Evolutionary conservation across 169 alveolate genomes (phyloP), one percentile per base, ranked within the genome.

Genomic region (Plasmodium malariae): DNA sequence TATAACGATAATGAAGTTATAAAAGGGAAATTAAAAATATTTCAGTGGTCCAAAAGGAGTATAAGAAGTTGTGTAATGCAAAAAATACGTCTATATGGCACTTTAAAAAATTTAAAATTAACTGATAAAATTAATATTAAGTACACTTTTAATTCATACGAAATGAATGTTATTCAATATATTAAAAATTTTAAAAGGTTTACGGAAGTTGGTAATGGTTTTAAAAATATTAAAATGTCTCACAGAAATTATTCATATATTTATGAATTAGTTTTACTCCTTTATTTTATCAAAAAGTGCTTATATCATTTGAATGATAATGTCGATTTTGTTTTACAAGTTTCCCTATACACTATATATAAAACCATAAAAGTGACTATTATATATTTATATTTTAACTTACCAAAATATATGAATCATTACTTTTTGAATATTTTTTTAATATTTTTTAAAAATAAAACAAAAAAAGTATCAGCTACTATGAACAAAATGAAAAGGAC

Each of bases 141-240:
- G 40, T n/a, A n/a, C n/a, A 1, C 51, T 36, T 68, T 51, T 30
- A 67, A 34, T 68, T n/a, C 68, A 14, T 51, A 68, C 51, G 85
- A 49, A 83, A 34, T 19, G 19, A 72, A 67, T 6, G 17, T 34
- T 34, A 83, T 51, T n/a, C 28, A 60, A 72, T 55, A 12, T 71
- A 26, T 34, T 37, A 48, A 37, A 19, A 83, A 37, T 17, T 68
- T 55, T 67, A 68, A 68, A 68, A 83, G 70, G 24, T 65, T 49
- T 45, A 69, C 72, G 11, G 67, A 83, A 83, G 32, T 83, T 83
- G 85, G 91, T 51, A 67, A 37, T 43, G 91, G 91, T 12, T 83
- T 51, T 83, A 83, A 83, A 83, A 49, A 68, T 83, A 43, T 69
- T 17, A 65, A 54, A 24, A 68, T 83, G 85, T 83, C 70, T 11